Evolutionary conservation across 163 green algal genomes (phyloP).

Genomic region (Scenedesmus sp.): DNA sequence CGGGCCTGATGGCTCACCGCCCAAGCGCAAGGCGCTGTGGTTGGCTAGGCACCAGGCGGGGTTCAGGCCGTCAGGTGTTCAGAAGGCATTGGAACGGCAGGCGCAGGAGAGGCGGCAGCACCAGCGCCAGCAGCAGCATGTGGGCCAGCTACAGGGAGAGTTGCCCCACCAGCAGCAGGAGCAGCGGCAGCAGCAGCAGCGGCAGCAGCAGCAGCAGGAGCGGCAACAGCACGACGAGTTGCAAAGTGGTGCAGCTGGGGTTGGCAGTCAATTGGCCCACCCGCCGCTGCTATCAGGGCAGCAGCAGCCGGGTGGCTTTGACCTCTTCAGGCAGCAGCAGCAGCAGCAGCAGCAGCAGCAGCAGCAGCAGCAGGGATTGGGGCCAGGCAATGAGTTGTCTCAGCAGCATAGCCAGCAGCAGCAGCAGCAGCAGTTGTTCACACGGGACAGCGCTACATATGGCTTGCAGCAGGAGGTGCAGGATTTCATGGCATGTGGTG

Average conservation of each 20-base stretch:
- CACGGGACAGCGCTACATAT: not conserved
- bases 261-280: not conserved
- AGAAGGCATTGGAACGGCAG: not conserved
- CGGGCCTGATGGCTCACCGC: not conserved
- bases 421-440: not conserved
- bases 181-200: not conserved
- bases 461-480: not conserved
- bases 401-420: constrained; percentile 3
- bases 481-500: not conserved
- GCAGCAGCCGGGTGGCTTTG: not conserved
- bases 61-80: not conserved
- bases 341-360: not conserved
- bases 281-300: not conserved
- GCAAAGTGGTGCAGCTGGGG: not conserved
- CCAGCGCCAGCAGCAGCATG: not conserved
- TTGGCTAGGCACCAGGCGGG: not conserved
- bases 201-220: not conserved
- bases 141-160: not conserved
- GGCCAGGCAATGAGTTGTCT: not conserved
- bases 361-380: not conserved
- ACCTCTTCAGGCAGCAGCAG: not conserved
- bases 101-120: not conserved
- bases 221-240: not conserved
- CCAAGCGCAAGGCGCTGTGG: not conserved
- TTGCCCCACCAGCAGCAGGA: not conserved